phyloP scores from a whole-genome alignment of 2,329 filamentous ascomycete genomes.

The Fusarium chaquense region DNA sequence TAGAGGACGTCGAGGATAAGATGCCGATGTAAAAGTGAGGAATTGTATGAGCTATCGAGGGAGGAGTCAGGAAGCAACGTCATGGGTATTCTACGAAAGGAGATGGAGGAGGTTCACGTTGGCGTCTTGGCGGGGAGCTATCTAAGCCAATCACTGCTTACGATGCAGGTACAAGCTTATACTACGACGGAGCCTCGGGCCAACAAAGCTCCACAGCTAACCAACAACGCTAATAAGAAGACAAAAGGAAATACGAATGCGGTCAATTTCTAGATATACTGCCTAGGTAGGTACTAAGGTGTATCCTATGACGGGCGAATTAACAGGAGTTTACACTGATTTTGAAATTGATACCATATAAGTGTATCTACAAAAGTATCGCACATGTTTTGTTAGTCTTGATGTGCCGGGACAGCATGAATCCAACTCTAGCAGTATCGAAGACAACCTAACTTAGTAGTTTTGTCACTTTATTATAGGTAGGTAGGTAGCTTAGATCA shows the following conservation, averaged over 20 bases:
- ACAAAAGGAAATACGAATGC: constrained; percentile 12
- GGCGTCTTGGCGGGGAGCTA: constrained; percentile 44
- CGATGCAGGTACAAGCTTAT: constrained; percentile 39
- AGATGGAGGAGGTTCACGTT: constrained; percentile 47
- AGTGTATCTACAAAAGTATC: neutral
- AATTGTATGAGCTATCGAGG: constrained; percentile 35
- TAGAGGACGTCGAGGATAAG: constrained; percentile 7
- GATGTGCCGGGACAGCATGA: neutral
- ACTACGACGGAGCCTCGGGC: constrained; percentile 27
- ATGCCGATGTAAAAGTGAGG: constrained; percentile 30
- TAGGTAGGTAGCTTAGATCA: neutral
- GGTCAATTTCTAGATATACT: neutral
- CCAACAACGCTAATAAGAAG: constrained; percentile 8
- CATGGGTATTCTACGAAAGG: constrained; percentile 47
- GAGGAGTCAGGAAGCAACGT: constrained; percentile 46
- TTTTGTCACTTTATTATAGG: neutral
- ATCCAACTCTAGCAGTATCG: neutral
- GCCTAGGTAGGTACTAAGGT: neutral
- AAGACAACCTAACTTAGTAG: neutral
- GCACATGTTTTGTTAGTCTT: neutral
- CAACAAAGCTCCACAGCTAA: constrained; percentile 27
- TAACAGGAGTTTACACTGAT: neutral
- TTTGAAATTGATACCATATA: constrained; percentile 53
- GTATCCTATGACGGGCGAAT: neutral
- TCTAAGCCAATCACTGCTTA: constrained; percentile 38